Percentiles rank a stretch among this genome's conserved stretches.
phyloP scores from a whole-genome alignment of 140 eudicot species.

The Bidens hawaiensis region DNA sequence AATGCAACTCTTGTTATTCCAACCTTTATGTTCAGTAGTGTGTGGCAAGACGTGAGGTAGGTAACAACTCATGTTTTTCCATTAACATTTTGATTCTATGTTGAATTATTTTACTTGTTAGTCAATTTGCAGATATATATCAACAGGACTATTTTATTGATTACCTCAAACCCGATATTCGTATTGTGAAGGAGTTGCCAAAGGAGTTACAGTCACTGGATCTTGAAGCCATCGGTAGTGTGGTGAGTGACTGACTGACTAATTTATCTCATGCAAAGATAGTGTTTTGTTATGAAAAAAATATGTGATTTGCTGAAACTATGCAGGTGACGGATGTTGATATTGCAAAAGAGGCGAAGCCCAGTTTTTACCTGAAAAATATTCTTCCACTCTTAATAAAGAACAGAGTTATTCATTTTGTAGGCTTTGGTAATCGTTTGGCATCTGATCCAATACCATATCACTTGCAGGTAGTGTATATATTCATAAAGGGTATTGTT shows the following conservation, averaged over 20 bases:
- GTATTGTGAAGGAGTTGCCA: slow-evolving; percentile 88
- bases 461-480: slow-evolving; percentile 68
- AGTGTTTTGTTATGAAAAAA: background rate
- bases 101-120: slow-evolving; percentile 40
- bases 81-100: background rate
- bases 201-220: slow-evolving; percentile 69
- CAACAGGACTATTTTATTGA: slow-evolving; percentile 92
- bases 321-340: slow-evolving; percentile 79
- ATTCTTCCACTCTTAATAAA: slow-evolving; percentile 79
- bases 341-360: slow-evolving; percentile 88
- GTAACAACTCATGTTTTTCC: slow-evolving; percentile 25
- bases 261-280: slow-evolving; percentile 4
- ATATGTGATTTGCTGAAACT: background rate
- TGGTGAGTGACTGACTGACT: too few species aligned
- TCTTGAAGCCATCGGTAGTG: slow-evolving; percentile 91
- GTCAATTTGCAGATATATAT: slow-evolving; percentile 97
- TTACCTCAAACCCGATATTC: slow-evolving; percentile 88
- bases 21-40: slow-evolving; percentile 80
- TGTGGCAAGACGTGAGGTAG: slow-evolving; percentile 98
- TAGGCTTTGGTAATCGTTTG: slow-evolving; percentile 96
- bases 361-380: slow-evolving; percentile 73
- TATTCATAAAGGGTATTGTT: background rate
- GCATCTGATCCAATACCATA: slow-evolving; percentile 93
- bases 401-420: slow-evolving; percentile 82
- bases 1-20: slow-evolving; percentile 96